Evolutionary conservation across 2,329 filamentous ascomycete species (phyloP), one percentile per base, ranked within the genome.

Genomic region (Metarhizium anisopliae): DNA sequence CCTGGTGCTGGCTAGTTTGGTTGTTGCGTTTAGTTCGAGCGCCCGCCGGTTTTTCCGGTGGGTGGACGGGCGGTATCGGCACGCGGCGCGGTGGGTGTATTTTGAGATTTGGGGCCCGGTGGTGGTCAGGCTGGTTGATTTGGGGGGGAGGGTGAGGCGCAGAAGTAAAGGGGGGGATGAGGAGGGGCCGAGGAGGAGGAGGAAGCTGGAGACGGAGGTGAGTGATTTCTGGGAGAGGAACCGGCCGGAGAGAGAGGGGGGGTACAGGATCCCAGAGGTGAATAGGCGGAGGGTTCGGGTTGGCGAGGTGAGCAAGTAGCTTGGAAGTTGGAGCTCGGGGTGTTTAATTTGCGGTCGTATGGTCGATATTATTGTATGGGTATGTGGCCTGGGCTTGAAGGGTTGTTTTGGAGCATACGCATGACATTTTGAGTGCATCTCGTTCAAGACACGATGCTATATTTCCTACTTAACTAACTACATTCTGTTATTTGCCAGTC

Each of bases 1-100:
- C 1, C 62, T 85, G 8, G 79, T 85, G 45, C 61, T 70, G 1
- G 60, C 72, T 0, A 77, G 81, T 1, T 73, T 85, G 2, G 61
- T 84, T 0, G 70, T 77, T 1, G 82, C 82, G 0, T 85, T 83
- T 67, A 84, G 76, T 62, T 75, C 71, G 20, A 73, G 70, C 6
- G 73, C 73, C 2, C 72, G 73, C 11, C 59, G 60, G 2, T 55
- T 71, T 5, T 62, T 70, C 30, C 61, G 66, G 11, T 65, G 61
- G 57, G n/a, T 66, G 11, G 60, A 60, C 10, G 55, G 56, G 0
- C 13, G 51, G 2, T 63, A 64, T 30, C 55, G 59, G 2, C 36
- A 47, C 1, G 18, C 47, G 4, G 54, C 58, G 51, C 56, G 57
- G 3, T 63, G 66, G 59, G 3, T 64, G 13, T 67, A 66, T 59